Conservation (phyloP, 228 moss, liverwort and hornwort species). For the Sphagnum fallax region DNA sequence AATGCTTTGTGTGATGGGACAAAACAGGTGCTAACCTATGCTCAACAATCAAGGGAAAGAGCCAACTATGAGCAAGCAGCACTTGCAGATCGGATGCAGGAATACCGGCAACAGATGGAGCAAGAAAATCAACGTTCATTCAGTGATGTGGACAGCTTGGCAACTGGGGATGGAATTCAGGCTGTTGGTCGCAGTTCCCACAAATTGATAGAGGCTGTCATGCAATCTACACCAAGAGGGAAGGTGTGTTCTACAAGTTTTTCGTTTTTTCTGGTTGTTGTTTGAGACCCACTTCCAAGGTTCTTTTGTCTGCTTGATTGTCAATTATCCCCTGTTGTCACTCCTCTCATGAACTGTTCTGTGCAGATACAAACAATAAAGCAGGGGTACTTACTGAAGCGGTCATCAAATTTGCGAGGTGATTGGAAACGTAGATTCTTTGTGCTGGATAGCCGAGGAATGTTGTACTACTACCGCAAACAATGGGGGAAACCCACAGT, state of each 20-base stretch:
- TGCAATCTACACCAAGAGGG: slow-evolving; percentile 93
- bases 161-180: slow-evolving; percentile 69
- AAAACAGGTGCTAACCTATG: slow-evolving; percentile 78
- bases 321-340: no score
- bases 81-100: slow-evolving; percentile 99
- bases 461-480: slow-evolving; percentile 91
- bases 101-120: slow-evolving; percentile 89
- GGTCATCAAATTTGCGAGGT: slow-evolving; percentile 87
- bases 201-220: slow-evolving; percentile 89
- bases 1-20: no score
- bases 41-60: slow-evolving; percentile 95
- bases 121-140: slow-evolving; percentile 87
- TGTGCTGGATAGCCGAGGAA: slow-evolving; percentile 91
- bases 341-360: no score
- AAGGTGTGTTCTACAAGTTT: slow-evolving; percentile 29
- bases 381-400: slow-evolving; percentile 93
- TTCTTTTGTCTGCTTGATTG: no score
- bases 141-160: slow-evolving; percentile 57
- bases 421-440: slow-evolving; percentile 99
- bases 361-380: slow-evolving; percentile 75
- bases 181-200: slow-evolving; percentile 87
- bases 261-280: no score
- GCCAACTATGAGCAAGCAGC: slow-evolving; percentile 99
- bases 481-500: slow-evolving; percentile 98
- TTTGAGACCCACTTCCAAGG: no score